Base-by-base conservation (phyloP, 331 rosid species). In the Stylosanthes scabra region DNA sequence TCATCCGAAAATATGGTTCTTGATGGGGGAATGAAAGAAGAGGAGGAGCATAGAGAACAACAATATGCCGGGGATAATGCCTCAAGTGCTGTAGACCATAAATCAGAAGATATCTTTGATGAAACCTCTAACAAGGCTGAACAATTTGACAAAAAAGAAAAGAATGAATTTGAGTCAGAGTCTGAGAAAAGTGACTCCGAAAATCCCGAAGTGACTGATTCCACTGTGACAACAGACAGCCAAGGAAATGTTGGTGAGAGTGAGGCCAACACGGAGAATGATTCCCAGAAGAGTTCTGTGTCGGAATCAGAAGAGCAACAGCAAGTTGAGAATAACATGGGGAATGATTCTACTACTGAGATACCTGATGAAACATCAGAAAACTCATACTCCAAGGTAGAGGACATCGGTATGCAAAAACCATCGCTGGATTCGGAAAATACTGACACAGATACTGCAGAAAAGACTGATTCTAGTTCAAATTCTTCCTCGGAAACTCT, bases 41-140 rank as follows among this genome's bases (percentile, higher is more conserved):
- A 82, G 57, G 86, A 82, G 57, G 86, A 83, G 71, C 77, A 86
- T 12, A 83, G 96, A 78, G 96, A 90, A 85, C 90, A 87, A 70
- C 50, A 86, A 27, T 89, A 89, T 86, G 76, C 87, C 45, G 95
- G 84, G 51, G 97, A 94, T 71, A 87, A 89, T 70, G 96, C 97
- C 69, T 83, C 97, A 47, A 91, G 96, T 80, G 94, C 89, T 47
- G 93, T 93, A 12, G 88, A 66, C 31, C 79, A 86, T 20, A 84
- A 80, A 65, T 75, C 82, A 7, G 86, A 82, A 80, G 85, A 79
- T 42, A 15, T 27, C 42, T 49, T 74, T 3, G 71, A 75, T 49
- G 84, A 82, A 69, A 87, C 72, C 74, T 46, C 77, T 12, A 83
- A 63, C 63, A 85, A 87, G 70, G 71, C 59, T 69, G 83, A 87